Conservation (phyloP, 2,329 filamentous ascomycete species). For the Ceratocystis smalleyi region DNA sequence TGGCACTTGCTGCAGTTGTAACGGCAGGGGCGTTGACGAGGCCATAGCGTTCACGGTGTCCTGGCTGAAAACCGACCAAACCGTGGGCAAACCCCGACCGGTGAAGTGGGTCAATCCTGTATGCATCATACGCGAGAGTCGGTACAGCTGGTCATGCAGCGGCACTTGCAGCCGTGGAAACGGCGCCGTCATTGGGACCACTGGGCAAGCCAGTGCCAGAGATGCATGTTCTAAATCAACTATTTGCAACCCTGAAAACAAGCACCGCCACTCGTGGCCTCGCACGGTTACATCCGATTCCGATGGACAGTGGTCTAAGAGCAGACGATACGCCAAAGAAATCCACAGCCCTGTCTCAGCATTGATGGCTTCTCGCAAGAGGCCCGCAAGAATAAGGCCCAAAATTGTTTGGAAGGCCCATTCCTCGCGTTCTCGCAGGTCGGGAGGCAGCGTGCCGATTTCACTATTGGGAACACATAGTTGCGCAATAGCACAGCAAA, state of each 20-base stretch:
- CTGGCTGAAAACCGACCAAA: slow-evolving; percentile 27
- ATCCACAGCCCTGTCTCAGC: slow-evolving; percentile 31
- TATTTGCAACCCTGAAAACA: slow-evolving; percentile 28
- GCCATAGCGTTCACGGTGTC: background rate
- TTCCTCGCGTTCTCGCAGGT: slow-evolving; percentile 23
- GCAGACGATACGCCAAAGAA: slow-evolving; percentile 28
- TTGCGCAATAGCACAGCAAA: slow-evolving; percentile 28
- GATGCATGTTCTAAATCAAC: slow-evolving; percentile 31
- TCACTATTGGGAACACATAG: slow-evolving; percentile 25
- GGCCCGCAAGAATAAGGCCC: slow-evolving; percentile 28
- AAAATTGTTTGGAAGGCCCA: slow-evolving; percentile 30
- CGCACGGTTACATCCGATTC: slow-evolving; percentile 23
- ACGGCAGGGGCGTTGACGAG: slow-evolving; percentile 14
- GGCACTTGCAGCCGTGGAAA: slow-evolving; percentile 26
- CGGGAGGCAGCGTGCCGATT: slow-evolving; percentile 20
- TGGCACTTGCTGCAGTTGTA: background rate
- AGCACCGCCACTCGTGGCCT: slow-evolving; percentile 25
- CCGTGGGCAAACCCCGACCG: slow-evolving; percentile 28
- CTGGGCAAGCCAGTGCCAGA: slow-evolving; percentile 28
- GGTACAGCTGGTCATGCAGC: slow-evolving; percentile 27
- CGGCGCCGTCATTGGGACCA: slow-evolving; percentile 28
- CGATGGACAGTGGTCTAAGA: slow-evolving; percentile 28
- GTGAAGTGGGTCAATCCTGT: slow-evolving; percentile 29
- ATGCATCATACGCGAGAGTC: slow-evolving; percentile 31
- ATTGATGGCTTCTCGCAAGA: slow-evolving; percentile 29